These are phyloP conservation scores for Trebouxia sp. DNA, from an alignment of 139 green algal species.

Conservation along the genomic window DNA sequence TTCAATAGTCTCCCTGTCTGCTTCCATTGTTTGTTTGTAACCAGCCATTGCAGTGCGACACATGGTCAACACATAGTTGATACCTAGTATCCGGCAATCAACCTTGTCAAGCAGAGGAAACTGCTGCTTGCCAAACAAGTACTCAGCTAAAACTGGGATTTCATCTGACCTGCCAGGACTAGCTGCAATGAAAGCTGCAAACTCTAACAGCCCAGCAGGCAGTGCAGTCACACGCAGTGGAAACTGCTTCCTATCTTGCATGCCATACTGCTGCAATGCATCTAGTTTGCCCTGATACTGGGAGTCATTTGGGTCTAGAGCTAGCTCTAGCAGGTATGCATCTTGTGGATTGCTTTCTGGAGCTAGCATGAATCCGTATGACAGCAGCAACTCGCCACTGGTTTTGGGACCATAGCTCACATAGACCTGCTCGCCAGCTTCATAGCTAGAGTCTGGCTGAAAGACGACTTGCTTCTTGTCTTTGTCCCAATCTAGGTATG, in stretches of 20 bases:
- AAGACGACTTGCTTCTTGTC: conserved; percentile 50
- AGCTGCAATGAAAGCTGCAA: conserved; percentile 41
- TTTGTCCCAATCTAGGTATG: conserved; percentile 47
- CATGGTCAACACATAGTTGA: conserved; percentile 24
- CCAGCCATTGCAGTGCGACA: conserved; percentile 15
- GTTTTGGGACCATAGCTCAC: conserved; percentile 62
- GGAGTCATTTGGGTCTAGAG: conserved; percentile 21
- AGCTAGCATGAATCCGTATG: conserved; percentile 68
- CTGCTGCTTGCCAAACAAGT: conserved; percentile 20
- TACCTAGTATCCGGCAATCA: conserved; percentile 28
- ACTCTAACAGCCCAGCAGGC: conserved; percentile 47
- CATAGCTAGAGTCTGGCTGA: conserved; percentile 51
- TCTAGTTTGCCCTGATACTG: conserved; percentile 45
- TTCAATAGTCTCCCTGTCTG: conserved; percentile 8
- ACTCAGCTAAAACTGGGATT: conserved; percentile 7
- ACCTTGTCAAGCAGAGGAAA: conserved; percentile 19
- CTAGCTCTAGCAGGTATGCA: conserved; percentile 44
- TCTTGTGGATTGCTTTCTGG: conserved; percentile 61
- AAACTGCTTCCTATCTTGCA: conserved; percentile 37
- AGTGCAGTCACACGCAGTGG: conserved; percentile 47
- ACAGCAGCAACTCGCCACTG: conserved; percentile 62
- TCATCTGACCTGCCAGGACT: not conserved
- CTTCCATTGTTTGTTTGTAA: conserved; percentile 19
- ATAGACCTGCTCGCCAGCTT: conserved; percentile 57
- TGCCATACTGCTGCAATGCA: conserved; percentile 32